These are phyloP conservation scores for Alternaria panax DNA, from an alignment of 2,329 filamentous ascomycete species.

Conservation along the genomic window DNA sequence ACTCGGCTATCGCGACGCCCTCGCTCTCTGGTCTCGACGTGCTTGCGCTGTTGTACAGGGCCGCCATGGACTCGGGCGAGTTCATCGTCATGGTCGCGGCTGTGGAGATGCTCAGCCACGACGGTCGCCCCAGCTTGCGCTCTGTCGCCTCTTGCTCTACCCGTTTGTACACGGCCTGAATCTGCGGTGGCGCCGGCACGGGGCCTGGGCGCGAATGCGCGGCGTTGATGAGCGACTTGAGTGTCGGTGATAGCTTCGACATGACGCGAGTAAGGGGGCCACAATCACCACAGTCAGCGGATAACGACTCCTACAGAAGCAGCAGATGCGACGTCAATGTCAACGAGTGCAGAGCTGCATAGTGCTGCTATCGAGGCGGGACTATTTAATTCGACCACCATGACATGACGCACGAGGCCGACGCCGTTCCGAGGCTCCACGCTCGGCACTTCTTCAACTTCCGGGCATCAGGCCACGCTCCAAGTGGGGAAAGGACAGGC, in stretches of 20 bases:
- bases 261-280: slow-evolving; percentile 19
- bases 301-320: not conserved
- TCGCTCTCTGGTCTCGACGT: slow-evolving; percentile 36
- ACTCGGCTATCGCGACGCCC: slow-evolving; percentile 66
- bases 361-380: not conserved
- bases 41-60: slow-evolving; percentile 61
- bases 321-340: not conserved
- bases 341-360: not conserved
- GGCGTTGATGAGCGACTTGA: slow-evolving; percentile 48
- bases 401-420: slow-evolving; percentile 10
- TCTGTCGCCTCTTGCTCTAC: slow-evolving; percentile 44
- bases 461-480: slow-evolving; percentile 1
- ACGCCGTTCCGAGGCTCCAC: slow-evolving; percentile 14
- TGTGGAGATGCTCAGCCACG: slow-evolving; percentile 57
- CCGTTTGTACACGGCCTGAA: slow-evolving; percentile 40
- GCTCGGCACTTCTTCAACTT: slow-evolving; percentile 12
- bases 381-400: slow-evolving; percentile 3
- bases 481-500: not conserved
- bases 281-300: not conserved
- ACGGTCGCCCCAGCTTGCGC: slow-evolving; percentile 41
- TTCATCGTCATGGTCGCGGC: slow-evolving; percentile 88
- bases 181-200: slow-evolving; percentile 42
- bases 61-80: slow-evolving; percentile 75
- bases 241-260: slow-evolving; percentile 47
- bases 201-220: slow-evolving; percentile 46